phyloP scores from a whole-genome alignment of 306 rosid genomes.

The Trichosanthes cucumerina region DNA sequence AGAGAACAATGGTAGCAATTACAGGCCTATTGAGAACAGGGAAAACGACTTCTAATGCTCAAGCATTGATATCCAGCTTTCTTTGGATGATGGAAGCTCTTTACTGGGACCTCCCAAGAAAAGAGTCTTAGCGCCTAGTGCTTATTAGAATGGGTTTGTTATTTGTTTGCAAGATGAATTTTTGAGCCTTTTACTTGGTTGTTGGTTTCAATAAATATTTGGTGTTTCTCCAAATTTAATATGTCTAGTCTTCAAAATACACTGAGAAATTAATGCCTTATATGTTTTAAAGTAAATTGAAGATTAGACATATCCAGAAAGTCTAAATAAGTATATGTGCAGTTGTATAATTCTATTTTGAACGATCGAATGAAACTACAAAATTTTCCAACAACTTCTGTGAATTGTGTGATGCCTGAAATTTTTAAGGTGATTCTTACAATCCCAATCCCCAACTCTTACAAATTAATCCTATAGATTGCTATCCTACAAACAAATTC shows the following conservation, averaged over 20 bases:
- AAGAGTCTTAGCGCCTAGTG: background rate
- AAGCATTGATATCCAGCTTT: background rate
- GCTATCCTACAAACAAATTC: background rate
- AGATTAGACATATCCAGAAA: background rate
- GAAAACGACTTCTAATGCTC: background rate
- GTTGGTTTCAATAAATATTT: background rate
- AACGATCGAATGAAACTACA: background rate
- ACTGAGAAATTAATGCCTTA: background rate
- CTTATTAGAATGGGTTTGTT: background rate
- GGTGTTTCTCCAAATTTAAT: background rate
- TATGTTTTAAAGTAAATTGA: background rate
- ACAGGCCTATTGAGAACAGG: background rate
- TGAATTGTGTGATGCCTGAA: background rate
- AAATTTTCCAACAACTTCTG: background rate
- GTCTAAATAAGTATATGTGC: background rate
- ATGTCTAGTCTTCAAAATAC: background rate
- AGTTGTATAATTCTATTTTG: background rate
- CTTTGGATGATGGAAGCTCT: background rate
- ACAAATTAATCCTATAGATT: background rate
- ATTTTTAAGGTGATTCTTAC: background rate
- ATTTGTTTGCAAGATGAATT: background rate
- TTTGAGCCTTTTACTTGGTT: background rate
- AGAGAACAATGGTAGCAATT: background rate
- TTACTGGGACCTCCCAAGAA: background rate
- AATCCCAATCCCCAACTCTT: background rate